Base-by-base conservation (phyloP, 768 basidiomycete species). In the Leucosporidium scottii region DNA sequence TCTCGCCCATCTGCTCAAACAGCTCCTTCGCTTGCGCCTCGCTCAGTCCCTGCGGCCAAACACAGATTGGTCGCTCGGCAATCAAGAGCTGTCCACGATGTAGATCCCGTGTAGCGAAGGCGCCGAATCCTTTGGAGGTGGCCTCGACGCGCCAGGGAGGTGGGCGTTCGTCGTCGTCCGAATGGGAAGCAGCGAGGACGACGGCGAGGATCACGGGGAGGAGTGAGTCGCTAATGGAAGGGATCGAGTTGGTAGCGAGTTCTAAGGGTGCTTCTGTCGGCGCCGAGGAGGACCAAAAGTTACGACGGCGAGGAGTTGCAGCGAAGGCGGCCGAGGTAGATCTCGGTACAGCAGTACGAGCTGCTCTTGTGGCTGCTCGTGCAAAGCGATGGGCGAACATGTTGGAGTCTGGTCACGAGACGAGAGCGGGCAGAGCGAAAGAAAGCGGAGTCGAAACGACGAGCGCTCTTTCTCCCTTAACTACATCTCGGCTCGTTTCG, bases 61-160 rank as follows among this genome's bases (percentile, higher is more conserved):
- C n/a, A 12, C 50, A 54, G 17, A 72, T 34, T 10, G 71, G 71
- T 4, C 71, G 50, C 28, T 72, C 71, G 0, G 64, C 62, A 44
- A 66, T 66, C 4, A 72, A 23, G 2, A 55, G 36, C 47, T 66
- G 53, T 13, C 71, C 71, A 2, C 44, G 36, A 17, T 21, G 7
- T 31, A 72, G 36, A 53, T 68, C 58, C 0, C 59, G 36, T 4
- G 58, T 13, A 0, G 71, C 67, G 54, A 68, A n/a, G 1, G 67
- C 71, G 9, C 71, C 71, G 39, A 59, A 27, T 7, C 71, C 71
- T 30, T 66, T 65, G 31, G 55, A 44, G 8, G 39, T 44, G 15
- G 39, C 6, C 39, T 44, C 39, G 8, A 44, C 39, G 39, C 39
- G 39, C 64, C 28, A 28, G 18, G 21, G 27, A 20, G 12, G 21